Percentiles rank a stretch among this genome's conserved stretches.
Conservation (phyloP, 78 protist species). For the Dictyostelium capitatum region DNA sequence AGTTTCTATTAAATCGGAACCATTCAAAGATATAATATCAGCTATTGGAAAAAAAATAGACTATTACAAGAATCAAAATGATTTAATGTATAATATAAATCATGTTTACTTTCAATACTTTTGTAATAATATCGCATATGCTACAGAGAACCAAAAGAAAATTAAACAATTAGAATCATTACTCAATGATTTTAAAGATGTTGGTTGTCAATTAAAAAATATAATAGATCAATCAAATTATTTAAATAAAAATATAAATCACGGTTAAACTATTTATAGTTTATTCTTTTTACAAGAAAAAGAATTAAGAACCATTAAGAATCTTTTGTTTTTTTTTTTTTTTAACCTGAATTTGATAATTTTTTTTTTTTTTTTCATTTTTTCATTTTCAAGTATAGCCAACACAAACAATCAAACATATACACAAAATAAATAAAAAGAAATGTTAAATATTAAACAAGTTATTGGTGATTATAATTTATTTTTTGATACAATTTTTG, state of each 20-base stretch:
- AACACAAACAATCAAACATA: background rate
- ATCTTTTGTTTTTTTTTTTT: background rate
- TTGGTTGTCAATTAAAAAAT: background rate
- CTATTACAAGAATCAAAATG: background rate
- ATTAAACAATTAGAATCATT: background rate
- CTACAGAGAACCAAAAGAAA: background rate
- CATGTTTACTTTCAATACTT: background rate
- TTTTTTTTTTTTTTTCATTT: background rate
- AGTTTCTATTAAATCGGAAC: background rate
- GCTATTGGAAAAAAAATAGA: background rate
- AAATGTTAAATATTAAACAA: background rate
- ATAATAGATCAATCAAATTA: background rate
- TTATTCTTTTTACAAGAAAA: too few relatives aligned
- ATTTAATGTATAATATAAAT: background rate
- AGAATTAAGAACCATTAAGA: background rate
- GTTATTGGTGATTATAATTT: constrained; percentile 66
- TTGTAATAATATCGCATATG: background rate
- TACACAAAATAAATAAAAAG: background rate
- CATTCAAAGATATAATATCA: background rate
- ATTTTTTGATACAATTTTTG: constrained; percentile 39
- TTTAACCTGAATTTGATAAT: background rate
- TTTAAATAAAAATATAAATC: background rate
- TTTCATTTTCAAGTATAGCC: background rate
- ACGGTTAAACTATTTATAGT: too few relatives aligned
- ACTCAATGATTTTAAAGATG: background rate